These are phyloP conservation scores for Bromus sterilis DNA, from an alignment of 176 grass and related monocot species.

Conservation along the genomic window DNA sequence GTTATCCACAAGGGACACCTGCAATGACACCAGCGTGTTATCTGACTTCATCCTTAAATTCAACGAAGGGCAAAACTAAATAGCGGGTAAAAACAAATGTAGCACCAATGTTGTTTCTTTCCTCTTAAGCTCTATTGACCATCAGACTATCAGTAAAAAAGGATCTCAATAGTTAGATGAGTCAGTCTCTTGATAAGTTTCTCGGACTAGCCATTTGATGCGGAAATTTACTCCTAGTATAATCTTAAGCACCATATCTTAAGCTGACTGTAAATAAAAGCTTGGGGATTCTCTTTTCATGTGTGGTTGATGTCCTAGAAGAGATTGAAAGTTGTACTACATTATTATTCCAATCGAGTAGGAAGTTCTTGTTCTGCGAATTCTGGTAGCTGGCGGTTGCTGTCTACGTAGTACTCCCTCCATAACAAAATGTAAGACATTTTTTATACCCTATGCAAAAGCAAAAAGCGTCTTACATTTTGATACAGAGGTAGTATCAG, in stretches of 20 bases:
- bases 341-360: background rate
- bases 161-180: background rate
- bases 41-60: conserved; percentile 66
- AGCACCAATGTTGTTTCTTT: background rate
- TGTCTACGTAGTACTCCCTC: too few relatives aligned
- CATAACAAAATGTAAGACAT: too few relatives aligned
- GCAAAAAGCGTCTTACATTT: too few relatives aligned
- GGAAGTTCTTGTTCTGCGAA: background rate
- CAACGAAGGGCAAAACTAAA: conserved; percentile 24
- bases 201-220: background rate
- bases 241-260: background rate
- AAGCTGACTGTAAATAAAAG: background rate
- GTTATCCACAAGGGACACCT: conserved; percentile 59
- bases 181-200: background rate
- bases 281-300: background rate
- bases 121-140: background rate
- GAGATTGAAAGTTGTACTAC: background rate
- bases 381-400: background rate
- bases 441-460: too few relatives aligned
- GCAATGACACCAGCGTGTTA: conserved; percentile 60
- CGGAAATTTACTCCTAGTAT: background rate
- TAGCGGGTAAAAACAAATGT: conserved; percentile 15
- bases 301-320: background rate
- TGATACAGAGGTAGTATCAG: too few relatives aligned
- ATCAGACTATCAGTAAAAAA: background rate